Base-by-base conservation (phyloP, 1,284 basidiomycete genomes). In the Boletellus deceptivus region DNA sequence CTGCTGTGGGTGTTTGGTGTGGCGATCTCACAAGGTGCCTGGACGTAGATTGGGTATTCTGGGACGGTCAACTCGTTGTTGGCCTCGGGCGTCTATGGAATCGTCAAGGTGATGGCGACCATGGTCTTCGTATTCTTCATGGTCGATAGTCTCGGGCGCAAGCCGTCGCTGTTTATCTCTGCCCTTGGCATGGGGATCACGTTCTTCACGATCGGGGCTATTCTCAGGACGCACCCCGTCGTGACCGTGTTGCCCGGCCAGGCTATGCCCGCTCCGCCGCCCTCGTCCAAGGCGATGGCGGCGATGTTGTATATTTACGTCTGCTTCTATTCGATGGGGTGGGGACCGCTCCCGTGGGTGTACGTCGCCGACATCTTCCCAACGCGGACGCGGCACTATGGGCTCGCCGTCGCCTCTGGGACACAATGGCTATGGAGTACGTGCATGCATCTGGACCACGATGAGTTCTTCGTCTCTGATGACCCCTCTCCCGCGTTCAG, bases 341-440 rank as follows among this genome's bases (percentile, higher is more conserved):
- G 77, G 77, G 80, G 80, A 18, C 73, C 67, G 2, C 55, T 80
- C 9, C 79, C 80, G 11, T 89, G 86, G 86, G 82, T 89, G 6
- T 89, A 89, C 59, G 82, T 82, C 20, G 75, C 86, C 13, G 90
- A 92, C 67, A 90, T 92, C 63, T 92, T 92, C 78, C 87, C 85
- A 25, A 92, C 88, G 35, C 73, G 87, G 40, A 91, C 89, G 10
- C 75, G 89, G 50, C 85, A 89, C 62, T 89, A 85, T 60, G 90
- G 90, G 43, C 73, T 91, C 39, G 80, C 85, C 1, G 70, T 81
- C 2, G 89, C 84, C 1, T 83, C 83, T 45, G 79, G 80, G 10
- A 79, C 85, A 2, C 89, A 91, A 56, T 92, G 89, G 88, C 70
- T 91, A 3, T 91, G 80, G 79, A 91, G 84, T 85, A 54, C 51